A percentile compares a stretch with the other conserved stretches of the same genome.
phyloP scores from a whole-genome alignment of 2,329 filamentous ascomycete genomes.

The Davidsoniella eucalypti region DNA sequence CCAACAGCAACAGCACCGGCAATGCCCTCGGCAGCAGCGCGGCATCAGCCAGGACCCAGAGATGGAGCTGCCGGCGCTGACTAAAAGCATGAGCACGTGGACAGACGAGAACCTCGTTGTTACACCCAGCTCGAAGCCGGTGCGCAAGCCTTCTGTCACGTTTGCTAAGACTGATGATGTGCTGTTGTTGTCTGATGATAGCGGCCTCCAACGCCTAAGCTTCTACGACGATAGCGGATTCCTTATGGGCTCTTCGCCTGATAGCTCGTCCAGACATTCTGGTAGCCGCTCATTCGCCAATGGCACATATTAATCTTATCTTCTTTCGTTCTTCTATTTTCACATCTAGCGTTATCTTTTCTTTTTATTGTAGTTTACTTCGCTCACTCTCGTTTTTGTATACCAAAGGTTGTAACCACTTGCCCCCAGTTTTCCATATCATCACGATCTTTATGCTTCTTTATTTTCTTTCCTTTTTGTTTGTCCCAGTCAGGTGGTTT shows the following conservation, averaged over 20 bases:
- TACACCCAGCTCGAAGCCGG: not conserved
- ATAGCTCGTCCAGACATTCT: no score
- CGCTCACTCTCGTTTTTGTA: not conserved
- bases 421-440: no score
- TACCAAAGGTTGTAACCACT: no score
- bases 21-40: no score
- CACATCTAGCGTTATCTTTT: not conserved
- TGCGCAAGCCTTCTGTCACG: conserved; percentile 10
- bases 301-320: not conserved
- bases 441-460: no score
- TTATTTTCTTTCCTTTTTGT: no score
- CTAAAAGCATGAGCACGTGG: conserved; percentile 5
- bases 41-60: not conserved
- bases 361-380: not conserved
- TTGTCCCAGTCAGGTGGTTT: no score
- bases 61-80: conserved; percentile 1
- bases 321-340: not conserved
- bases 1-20: not conserved
- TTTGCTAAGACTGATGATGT: conserved; percentile 12
- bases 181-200: conserved; percentile 10
- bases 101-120: conserved; percentile 3
- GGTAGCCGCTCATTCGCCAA: no score
- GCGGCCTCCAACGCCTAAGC: conserved; percentile 8
- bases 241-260: not conserved
- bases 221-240: conserved; percentile 6